These are phyloP conservation scores for Arthrobotrys pseudoclavata DNA, from an alignment of 2,329 filamentous ascomycete genomes.

Conservation along the genomic window DNA sequence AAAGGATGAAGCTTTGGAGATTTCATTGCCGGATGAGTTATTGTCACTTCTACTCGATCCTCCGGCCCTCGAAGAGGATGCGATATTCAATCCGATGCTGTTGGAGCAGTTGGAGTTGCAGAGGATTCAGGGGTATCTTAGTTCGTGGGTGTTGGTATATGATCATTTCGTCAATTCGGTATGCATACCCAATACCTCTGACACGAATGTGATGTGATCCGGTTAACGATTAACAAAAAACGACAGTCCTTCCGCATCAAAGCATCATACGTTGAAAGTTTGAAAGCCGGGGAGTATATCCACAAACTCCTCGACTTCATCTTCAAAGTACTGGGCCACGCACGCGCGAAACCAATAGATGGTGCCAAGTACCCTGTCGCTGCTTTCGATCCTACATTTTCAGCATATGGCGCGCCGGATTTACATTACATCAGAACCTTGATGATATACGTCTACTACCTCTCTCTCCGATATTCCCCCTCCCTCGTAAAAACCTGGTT, in stretches of 20 bases:
- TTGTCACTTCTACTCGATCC: constrained; percentile 84
- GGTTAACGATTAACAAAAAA: not conserved
- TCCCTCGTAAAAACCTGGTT: constrained; percentile 87
- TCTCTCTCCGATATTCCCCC: constrained; percentile 81
- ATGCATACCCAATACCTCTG: constrained; percentile 62
- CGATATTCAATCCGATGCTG: constrained; percentile 73
- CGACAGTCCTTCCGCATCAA: constrained; percentile 81
- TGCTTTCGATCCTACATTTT: constrained; percentile 71
- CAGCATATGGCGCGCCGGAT: constrained; percentile 69
- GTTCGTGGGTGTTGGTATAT: constrained; percentile 91
- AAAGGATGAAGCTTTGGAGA: constrained; percentile 68
- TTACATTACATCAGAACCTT: constrained; percentile 82
- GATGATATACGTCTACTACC: constrained; percentile 80
- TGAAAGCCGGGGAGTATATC: constrained; percentile 81
- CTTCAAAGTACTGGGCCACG: constrained; percentile 87
- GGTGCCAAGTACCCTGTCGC: constrained; percentile 78
- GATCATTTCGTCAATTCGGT: constrained; percentile 82
- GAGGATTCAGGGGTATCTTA: constrained; percentile 80
- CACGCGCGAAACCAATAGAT: constrained; percentile 78
- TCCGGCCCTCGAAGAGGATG: constrained; percentile 70
- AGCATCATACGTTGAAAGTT: constrained; percentile 81
- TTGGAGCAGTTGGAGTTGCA: constrained; percentile 77
- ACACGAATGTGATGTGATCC: constrained; percentile 62
- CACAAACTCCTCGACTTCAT: constrained; percentile 80
- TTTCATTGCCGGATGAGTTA: constrained; percentile 84